These are phyloP conservation scores for Podila horticola DNA, from an alignment of 192 early-diverging fungal genomes.

Conservation along the genomic window DNA sequence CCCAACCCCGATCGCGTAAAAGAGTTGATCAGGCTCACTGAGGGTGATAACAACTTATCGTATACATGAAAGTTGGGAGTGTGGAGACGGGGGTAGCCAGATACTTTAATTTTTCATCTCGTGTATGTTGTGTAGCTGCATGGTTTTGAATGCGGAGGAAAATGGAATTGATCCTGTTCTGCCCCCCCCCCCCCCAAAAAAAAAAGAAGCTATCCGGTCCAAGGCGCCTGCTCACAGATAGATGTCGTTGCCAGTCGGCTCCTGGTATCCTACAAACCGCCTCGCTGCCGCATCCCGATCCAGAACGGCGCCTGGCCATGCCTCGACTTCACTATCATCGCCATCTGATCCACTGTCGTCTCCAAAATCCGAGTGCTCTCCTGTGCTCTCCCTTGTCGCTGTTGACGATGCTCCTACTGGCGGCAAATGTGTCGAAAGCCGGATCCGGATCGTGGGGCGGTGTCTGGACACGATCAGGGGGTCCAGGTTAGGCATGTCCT, in stretches of 20 bases:
- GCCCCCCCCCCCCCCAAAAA: too few species aligned
- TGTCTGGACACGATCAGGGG: slow-evolving; percentile 34
- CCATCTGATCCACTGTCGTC: slow-evolving; percentile 10
- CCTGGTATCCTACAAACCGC: slow-evolving; percentile 43
- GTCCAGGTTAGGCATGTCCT: slow-evolving; percentile 34
- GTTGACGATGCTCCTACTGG: background rate
- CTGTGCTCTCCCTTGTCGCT: background rate
- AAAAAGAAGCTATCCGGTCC: too few species aligned
- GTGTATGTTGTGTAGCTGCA: too few species aligned
- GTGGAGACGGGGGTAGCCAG: too few species aligned
- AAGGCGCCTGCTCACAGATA: slow-evolving; percentile 13
- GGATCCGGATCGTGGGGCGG: slow-evolving; percentile 43
- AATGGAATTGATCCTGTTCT: too few species aligned
- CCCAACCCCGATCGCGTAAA: too few species aligned
- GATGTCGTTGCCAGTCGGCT: slow-evolving; percentile 48
- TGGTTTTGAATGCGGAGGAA: too few species aligned
- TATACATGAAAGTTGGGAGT: too few species aligned
- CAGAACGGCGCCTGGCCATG: slow-evolving; percentile 43
- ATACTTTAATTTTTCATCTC: too few species aligned
- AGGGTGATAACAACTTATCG: too few species aligned
- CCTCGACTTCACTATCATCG: slow-evolving; percentile 4
- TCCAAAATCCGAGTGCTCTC: slow-evolving; percentile 1
- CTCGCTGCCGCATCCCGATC: slow-evolving; percentile 41
- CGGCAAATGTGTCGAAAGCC: slow-evolving; percentile 17
- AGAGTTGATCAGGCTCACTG: too few species aligned